These are phyloP conservation scores for Penicillium goetzii DNA, from an alignment of 495 filamentous ascomycete species.

Conservation along the genomic window DNA sequence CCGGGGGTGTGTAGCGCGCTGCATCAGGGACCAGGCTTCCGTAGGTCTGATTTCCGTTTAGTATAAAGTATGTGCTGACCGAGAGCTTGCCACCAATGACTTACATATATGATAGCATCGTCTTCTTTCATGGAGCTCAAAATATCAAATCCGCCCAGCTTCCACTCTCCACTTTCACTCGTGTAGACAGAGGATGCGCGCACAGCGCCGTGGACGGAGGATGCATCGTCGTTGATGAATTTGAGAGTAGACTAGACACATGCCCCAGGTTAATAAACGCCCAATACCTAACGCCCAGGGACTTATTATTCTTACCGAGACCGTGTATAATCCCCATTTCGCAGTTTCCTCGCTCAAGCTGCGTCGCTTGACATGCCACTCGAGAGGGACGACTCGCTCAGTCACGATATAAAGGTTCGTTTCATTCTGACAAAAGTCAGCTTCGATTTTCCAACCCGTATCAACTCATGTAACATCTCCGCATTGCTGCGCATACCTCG, in stretches of 20 bases:
- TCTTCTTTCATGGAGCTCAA: slow-evolving; percentile 95
- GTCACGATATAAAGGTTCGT: slow-evolving; percentile 93
- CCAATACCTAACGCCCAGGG: neutral
- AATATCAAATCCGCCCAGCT: slow-evolving; percentile 89
- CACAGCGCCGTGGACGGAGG: slow-evolving; percentile 85
- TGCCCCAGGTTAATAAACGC: slow-evolving; percentile 10
- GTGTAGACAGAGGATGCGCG: slow-evolving; percentile 84
- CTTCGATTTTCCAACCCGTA: slow-evolving; percentile 4
- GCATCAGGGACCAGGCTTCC: slow-evolving; percentile 85
- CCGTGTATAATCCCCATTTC: slow-evolving; percentile 90
- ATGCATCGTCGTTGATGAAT: slow-evolving; percentile 93
- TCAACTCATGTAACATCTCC: neutral
- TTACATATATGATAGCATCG: slow-evolving; percentile 85
- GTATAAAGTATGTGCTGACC: neutral
- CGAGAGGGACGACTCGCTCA: slow-evolving; percentile 80
- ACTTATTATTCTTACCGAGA: slow-evolving; percentile 62
- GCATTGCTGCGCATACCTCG: slow-evolving; percentile 62
- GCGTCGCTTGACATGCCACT: slow-evolving; percentile 84
- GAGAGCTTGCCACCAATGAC: slow-evolving; percentile 27
- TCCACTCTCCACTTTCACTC: slow-evolving; percentile 97
- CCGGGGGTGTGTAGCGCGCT: slow-evolving; percentile 79
- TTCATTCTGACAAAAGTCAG: slow-evolving; percentile 65
- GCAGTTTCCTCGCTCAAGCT: slow-evolving; percentile 83
- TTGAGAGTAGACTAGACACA: slow-evolving; percentile 75
- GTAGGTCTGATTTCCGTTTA: slow-evolving; percentile 61